A percentile compares a stretch with the other conserved stretches of the same genome.
These are phyloP conservation scores for Dipteronia dyeriana DNA, from an alignment of 345 rosid genomes.

Conservation along the genomic window DNA sequence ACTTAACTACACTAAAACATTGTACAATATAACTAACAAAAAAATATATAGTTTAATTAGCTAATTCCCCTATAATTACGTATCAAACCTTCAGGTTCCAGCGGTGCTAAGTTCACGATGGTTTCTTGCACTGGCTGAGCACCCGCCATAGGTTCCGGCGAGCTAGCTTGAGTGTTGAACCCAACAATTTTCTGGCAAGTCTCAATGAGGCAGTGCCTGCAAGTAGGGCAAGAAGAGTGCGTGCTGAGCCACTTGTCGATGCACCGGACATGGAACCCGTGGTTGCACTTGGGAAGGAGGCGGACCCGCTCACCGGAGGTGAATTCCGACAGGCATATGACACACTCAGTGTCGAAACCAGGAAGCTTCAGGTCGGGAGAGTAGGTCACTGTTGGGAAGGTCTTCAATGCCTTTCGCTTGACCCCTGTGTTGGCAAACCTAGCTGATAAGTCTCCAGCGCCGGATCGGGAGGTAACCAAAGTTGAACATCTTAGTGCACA, in stretches of 20 bases:
- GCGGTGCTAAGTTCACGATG: constrained; percentile 42
- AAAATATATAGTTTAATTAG: constrained; percentile 14
- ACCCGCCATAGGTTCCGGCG: constrained; percentile 26
- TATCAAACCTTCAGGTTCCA: constrained; percentile 58
- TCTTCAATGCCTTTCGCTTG: constrained; percentile 66
- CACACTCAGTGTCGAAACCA: constrained; percentile 62
- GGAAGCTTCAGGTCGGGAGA: constrained; percentile 52
- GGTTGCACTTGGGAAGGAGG: constrained; percentile 81
- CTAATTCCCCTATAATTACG: constrained; percentile 42
- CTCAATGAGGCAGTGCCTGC: constrained; percentile 78
- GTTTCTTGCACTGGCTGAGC: constrained; percentile 37
- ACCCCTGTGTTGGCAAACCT: constrained; percentile 72
- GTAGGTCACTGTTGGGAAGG: constrained; percentile 65
- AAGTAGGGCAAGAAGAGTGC: constrained; percentile 95
- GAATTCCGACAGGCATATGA: constrained; percentile 77
- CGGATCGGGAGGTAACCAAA: constrained; percentile 35
- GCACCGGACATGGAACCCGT: constrained; percentile 78
- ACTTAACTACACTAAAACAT: constrained; percentile 21
- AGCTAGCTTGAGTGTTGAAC: constrained; percentile 33
- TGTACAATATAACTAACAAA: constrained; percentile 15
- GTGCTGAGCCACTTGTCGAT: constrained; percentile 89
- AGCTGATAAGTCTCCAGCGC: constrained; percentile 26
- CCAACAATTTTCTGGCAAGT: constrained; percentile 81
- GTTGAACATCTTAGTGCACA: constrained; percentile 65
- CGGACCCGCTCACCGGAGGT: constrained; percentile 57